Evolutionary conservation across 129 eudicot genomes (phyloP), one percentile per base, ranked within the genome.

Genomic region (Chrysanthemum seticuspe): DNA sequence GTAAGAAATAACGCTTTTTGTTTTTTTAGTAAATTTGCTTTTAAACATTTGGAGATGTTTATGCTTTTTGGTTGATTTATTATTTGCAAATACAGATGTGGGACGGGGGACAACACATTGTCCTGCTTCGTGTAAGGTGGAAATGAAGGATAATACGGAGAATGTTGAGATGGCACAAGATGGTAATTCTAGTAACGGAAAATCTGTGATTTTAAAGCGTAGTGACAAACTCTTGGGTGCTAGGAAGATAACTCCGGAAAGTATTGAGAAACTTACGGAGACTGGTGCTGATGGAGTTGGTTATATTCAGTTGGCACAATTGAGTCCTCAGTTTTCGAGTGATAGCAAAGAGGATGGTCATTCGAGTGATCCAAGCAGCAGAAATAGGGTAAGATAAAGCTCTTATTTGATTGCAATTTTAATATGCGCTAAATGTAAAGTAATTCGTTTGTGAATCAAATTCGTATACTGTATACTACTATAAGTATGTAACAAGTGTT

Each of bases 241-340:
- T 65, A 68, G 48, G 72, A 65, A 19, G 13, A 47, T 18, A 29
- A 70, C 73, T 2, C 63, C 72, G 0, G 68, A 75, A 64, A 76
- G 48, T 60, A 36, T 40, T 69, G 36, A 67, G 56, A 76, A 74
- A 29, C 65, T 52, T 2, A 47, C 9, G 57, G 67, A 67, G 8
- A 59, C n/a, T 31, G 65, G 54, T 58, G 71, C 16, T 8, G 79
- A 66, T 49, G 78, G 79, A 62, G 31, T 81, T 15, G 85, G 74
- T 23, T 62, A 67, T 68, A 77, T 76, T 65, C 85, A 70, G 79
- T 65, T 50, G 82, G 83, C 72, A 15, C 85, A 88, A 57, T 52
- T 76, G 16, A 83, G 85, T 77, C 80, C 88, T 64, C 84, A 83
- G 44, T 86, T 85, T 47, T 81, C 76, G 36, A 80, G 80, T 27